Base-by-base conservation (phyloP, 2,329 filamentous ascomycete genomes). In the Penicillium sp. region DNA sequence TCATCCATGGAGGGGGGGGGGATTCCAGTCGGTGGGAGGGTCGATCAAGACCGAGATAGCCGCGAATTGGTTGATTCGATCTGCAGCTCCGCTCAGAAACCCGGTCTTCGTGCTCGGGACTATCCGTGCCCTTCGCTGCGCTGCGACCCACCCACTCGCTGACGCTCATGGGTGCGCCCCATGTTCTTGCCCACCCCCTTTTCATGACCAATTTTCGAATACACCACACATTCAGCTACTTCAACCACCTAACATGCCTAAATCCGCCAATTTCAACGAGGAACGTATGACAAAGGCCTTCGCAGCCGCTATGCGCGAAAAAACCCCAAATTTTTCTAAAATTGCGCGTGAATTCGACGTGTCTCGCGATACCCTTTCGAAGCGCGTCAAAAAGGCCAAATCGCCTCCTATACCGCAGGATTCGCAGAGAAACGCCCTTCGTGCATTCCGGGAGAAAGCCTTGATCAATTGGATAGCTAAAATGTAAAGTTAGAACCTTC, bases 341-440 rank as follows among this genome's bases (percentile, higher is more conserved):
- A 49, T 17, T 49, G 45, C 12, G 45, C 45, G 22, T n/a, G 45
- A 49, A 49, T 49, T 49, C 45, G 45, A 49, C 12, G 45, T 49
- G 12, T 15, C 12, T 17, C 13, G 13, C 24, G 3, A 5, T 12
- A 49, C 45, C 7, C 45, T 49, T 28, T 2, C 45, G 3, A 28
- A 5, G 1, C 45, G 38, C 38, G 3, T 42, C 38, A 42, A 22
- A 10, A 42, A 42, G n/a, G 38, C 38, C 1, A 42, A 19, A 42
- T 42, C 38, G n/a, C 8, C 38, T 42, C 1, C n/a, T 42, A 19
- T 10, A 6, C 38, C n/a, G 19, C 5, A 42, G 17, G 38, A 42
- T 19, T 42, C 17, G 38, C n/a, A 42, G 1, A 4, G 17, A 10
- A 19, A 42, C 1, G n/a, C 38, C 17, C 38, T 42, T 42, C 38